Evolutionary conservation across 495 filamentous ascomycete species (phyloP), one percentile per base, ranked within the genome.

Genomic region (Parmelia sp.): DNA sequence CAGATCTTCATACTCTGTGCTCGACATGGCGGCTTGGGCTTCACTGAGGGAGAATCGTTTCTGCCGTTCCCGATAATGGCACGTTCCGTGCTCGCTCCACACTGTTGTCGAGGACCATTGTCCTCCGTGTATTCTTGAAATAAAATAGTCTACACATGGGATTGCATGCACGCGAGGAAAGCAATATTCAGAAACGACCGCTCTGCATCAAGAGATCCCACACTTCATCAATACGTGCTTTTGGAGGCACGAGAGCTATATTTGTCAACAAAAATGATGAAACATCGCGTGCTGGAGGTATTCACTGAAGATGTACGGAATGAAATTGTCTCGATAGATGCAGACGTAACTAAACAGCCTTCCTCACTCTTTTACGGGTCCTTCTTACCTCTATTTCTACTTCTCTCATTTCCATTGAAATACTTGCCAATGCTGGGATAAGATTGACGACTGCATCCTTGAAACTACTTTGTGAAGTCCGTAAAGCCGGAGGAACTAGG

Each of bases 361-460:
- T 71, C 37, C 37, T 57, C 23, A 69, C n/a, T 31, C 63, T 65
- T 59, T 71, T 71, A 15, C 69, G 64, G 21, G 58, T 58, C 45
- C 68, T 65, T 61, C 65, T 61, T 31, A 96, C 83, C 73, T 90
- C 83, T 62, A 80, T 79, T 67, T 90, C 85, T 27, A 92, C 75
- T 6, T 77, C 77, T 62, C 80, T 82, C 71, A 96, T 86, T 76
- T 95, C 86, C 51, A 86, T 80, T 4, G 86, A 80, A 1, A 90
- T 75, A 44, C 71, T 76, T 27, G 76, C 78, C 66, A 83, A 59
- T 45, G 74, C 71, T 0, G 76, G 71, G 35, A 82, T 63, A 21
- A 65, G 57, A 40, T 68, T 66, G 27, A 74, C 70, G 12, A 80
- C 70, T 21, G 71, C 79, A 25, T 69, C 70, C 15, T 71, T 76